These are phyloP conservation scores for Guillardia theta DNA, from an alignment of 78 protist genomes.

Conservation along the genomic window DNA sequence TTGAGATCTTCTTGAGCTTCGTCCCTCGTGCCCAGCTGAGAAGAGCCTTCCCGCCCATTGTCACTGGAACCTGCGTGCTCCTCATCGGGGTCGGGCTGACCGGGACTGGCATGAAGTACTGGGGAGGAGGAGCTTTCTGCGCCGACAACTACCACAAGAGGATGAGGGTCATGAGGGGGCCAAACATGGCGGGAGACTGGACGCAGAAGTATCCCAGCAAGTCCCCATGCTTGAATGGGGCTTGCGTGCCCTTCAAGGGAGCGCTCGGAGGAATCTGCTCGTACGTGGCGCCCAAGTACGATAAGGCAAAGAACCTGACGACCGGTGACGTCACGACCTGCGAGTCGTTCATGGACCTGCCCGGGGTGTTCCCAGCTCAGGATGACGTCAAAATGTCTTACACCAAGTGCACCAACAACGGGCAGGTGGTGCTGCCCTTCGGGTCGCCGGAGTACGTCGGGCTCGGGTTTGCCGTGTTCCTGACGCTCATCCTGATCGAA, in stretches of 20 bases:
- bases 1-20: slow-evolving; percentile 13
- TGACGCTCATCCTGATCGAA: background rate
- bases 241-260: background rate
- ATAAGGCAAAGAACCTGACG: background rate
- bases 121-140: slow-evolving; percentile 47
- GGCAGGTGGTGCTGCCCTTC: slow-evolving; percentile 1
- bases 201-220: background rate
- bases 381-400: background rate
- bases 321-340: background rate
- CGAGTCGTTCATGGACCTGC: background rate
- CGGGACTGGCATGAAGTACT: slow-evolving; percentile 28
- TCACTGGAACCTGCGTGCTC: background rate
- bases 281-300: background rate
- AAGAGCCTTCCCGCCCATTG: background rate
- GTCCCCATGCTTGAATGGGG: background rate
- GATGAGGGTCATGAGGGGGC: background rate
- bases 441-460: slow-evolving; percentile 18
- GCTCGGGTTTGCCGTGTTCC: slow-evolving; percentile 1
- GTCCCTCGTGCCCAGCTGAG: background rate
- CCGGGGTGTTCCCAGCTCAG: background rate
- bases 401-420: slow-evolving; percentile 19
- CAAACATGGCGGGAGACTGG: background rate
- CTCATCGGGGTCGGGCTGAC: slow-evolving; percentile 33
- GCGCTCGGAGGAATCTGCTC: background rate
- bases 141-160: background rate